A percentile compares a stretch with the other conserved stretches of the same genome.
Conservation (phyloP, 306 rosid genomes). For the Ormosia semicastrata region DNA sequence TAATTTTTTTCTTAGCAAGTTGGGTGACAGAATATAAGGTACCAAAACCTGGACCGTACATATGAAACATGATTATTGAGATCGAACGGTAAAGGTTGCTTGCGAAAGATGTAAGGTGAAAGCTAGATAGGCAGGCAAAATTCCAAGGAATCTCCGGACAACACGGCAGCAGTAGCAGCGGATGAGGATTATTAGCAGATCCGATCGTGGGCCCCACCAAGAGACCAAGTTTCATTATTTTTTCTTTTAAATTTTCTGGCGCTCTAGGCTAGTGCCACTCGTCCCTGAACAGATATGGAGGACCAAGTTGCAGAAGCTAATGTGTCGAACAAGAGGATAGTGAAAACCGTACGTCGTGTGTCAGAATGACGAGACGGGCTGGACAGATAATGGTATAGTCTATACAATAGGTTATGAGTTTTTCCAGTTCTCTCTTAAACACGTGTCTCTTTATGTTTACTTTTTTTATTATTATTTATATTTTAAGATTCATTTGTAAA, state of each 20-base stretch:
- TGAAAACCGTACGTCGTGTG: constrained; percentile 19
- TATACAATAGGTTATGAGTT: too few relatives aligned
- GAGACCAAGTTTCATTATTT: constrained; percentile 3
- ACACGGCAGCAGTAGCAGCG: neutral
- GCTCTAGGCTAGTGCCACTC: constrained; percentile 32
- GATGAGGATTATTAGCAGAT: constrained; percentile 14
- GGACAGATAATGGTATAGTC: neutral
- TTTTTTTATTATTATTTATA: too few relatives aligned
- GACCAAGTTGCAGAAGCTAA: constrained; percentile 21
- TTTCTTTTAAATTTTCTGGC: neutral
- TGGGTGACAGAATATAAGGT: neutral
- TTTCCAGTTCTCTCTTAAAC: too few relatives aligned
- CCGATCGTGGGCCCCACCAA: neutral
- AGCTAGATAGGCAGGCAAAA: neutral
- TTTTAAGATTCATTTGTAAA: too few relatives aligned
- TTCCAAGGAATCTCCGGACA: constrained; percentile 34
- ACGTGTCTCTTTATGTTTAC: too few relatives aligned
- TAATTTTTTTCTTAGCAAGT: neutral
- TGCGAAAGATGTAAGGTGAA: neutral
- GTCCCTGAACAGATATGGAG: neutral
- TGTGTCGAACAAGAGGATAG: constrained; percentile 27
- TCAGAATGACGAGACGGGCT: constrained; percentile 27
- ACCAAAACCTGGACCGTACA: constrained; percentile 35
- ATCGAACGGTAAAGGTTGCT: constrained; percentile 5
- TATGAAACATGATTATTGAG: neutral